Conservation (phyloP, 257 asterid species). For the Lantana camara region DNA sequence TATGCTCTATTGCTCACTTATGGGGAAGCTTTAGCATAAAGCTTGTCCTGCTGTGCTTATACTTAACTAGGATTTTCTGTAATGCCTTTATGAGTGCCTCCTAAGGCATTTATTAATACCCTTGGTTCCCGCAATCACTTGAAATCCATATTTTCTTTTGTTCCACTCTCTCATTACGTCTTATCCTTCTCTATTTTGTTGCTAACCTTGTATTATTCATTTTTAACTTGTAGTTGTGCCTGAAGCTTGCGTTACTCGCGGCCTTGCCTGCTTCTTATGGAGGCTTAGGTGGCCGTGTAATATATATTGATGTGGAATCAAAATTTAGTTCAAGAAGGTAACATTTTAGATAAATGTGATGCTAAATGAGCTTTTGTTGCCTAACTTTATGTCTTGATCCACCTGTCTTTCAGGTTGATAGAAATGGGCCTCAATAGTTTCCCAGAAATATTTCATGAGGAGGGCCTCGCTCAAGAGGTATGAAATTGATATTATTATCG, state of each 20-base stretch:
- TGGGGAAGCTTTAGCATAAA: neutral
- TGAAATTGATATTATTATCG: slow-evolving; percentile 1
- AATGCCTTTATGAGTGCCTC: neutral
- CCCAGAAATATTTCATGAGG: slow-evolving; percentile 74
- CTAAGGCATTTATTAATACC: neutral
- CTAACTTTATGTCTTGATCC: slow-evolving; percentile 13
- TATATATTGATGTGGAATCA: slow-evolving; percentile 88
- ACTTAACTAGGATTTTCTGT: no score
- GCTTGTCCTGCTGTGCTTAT: no score
- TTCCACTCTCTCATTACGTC: neutral
- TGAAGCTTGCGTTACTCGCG: slow-evolving; percentile 80
- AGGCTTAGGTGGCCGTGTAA: slow-evolving; percentile 76
- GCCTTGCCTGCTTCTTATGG: slow-evolving; percentile 74
- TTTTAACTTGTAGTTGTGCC: slow-evolving; percentile 61
- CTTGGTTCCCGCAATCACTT: neutral
- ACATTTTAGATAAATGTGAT: neutral
- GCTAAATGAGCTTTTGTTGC: neutral
- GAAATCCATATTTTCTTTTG: neutral
- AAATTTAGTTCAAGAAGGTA: slow-evolving; percentile 89
- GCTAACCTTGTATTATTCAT: slow-evolving; percentile 23
- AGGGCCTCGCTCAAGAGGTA: slow-evolving; percentile 84
- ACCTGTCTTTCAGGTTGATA: slow-evolving; percentile 59
- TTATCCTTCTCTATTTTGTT: slow-evolving; percentile 1
- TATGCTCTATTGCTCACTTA: neutral
- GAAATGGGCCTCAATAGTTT: slow-evolving; percentile 78